Base-by-base conservation (phyloP, 177 flowering plant genomes). In the Tripterygium wilfordii region DNA sequence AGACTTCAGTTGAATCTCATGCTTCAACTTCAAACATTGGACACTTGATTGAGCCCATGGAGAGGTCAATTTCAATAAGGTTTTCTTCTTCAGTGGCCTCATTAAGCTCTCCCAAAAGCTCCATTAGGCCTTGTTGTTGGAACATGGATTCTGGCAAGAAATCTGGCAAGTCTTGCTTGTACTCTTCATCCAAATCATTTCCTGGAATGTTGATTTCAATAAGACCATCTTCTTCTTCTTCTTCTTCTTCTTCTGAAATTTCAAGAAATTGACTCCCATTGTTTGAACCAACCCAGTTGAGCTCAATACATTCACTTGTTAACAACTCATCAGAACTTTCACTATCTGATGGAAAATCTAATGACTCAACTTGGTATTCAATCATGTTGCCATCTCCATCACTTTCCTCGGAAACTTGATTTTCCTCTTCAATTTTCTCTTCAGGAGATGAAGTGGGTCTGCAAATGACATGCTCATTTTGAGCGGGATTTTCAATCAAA, bases 31-130 rank as follows among this genome's bases (percentile, higher is more conserved):
- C 77, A 26, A 76, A 46, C 60, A 75, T 68, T 43, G 84, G 62
- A 63, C 79, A 77, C 65, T 79, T 83, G 63, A 83, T 83, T 56
- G 77, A 79, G n/a, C 92, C 92, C 70, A 80, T 63, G 20, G 85
- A 79, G 13, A 86, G 62, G 57, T 86, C 96, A 45, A 86, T 83
- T 65, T 86, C 96, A 42, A 86, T 77, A 63, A 86, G 38, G 35
- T 81, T 86, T 18, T 85, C 89, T 32, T 85, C 90, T 32, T 79
- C 95, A 60, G 70, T 68, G 58, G 74, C 68, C 57, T 76, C 88
- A 61, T 74, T 63, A 15, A 70, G 54, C 38, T 79, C 88, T 36
- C 68, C 68, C 8, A 71, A 57, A 10, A 74, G 59, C 58, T 78
- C 92, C 70, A 62, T 47, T 1, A 76, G 57, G 28, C 70, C 54